Evolutionary conservation across 2,329 filamentous ascomycete genomes (phyloP).

Genomic region (Ceratocystis destructans): DNA sequence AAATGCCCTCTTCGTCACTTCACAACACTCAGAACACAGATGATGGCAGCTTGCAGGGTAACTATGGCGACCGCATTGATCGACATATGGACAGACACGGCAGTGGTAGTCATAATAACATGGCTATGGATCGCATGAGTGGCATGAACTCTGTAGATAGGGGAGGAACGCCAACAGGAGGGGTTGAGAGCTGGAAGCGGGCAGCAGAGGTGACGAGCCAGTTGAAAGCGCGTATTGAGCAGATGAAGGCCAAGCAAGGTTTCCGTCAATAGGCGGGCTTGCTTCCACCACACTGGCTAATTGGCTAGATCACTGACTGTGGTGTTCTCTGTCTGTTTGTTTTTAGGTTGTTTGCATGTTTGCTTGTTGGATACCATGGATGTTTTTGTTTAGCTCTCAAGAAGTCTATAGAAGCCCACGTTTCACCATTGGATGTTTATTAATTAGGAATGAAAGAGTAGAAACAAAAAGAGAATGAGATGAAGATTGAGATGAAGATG

Average conservation of each 20-base stretch:
- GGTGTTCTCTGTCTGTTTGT: neutral
- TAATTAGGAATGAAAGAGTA: neutral
- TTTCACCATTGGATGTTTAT: neutral
- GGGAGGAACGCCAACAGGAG: constrained; percentile 23
- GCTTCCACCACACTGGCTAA: neutral
- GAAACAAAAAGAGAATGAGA: no score
- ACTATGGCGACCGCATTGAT: constrained; percentile 10
- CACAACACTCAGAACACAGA: constrained; percentile 12
- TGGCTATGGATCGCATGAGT: constrained; percentile 9
- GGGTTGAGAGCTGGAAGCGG: constrained; percentile 87
- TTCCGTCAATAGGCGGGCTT: constrained; percentile 12
- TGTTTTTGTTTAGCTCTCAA: neutral
- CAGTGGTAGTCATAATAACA: neutral
- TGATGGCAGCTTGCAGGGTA: constrained; percentile 14
- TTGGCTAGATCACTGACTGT: neutral
- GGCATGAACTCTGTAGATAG: constrained; percentile 2
- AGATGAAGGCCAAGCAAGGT: constrained; percentile 63
- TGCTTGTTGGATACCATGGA: constrained; percentile 5
- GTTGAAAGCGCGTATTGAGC: constrained; percentile 90
- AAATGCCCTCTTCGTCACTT: constrained; percentile 14
- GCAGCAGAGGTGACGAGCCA: constrained; percentile 97
- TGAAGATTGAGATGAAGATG: no score
- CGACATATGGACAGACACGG: neutral
- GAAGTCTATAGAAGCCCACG: constrained; percentile 5
- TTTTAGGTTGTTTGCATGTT: constrained; percentile 5